A percentile compares a stretch with the other conserved stretches of the same genome.
These are phyloP conservation scores for Paramarasmius palmivorus DNA, from an alignment of 1,284 basidiomycete genomes.

Conservation along the genomic window DNA sequence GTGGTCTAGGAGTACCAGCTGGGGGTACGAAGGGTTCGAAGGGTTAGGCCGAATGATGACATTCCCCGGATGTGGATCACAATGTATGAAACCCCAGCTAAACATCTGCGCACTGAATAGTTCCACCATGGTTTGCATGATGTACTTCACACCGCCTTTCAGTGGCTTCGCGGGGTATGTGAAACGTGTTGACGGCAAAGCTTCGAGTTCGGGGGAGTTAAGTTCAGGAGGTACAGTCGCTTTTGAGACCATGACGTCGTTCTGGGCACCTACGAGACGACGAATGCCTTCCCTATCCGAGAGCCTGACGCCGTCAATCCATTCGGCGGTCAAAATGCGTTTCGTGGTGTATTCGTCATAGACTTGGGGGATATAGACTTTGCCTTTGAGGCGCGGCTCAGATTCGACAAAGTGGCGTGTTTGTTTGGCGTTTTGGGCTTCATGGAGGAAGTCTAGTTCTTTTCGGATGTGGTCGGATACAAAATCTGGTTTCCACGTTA, in stretches of 20 bases:
- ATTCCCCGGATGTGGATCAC: conserved; percentile 83
- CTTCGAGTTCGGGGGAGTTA: conserved; percentile 2
- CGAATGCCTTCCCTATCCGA: conserved; percentile 65
- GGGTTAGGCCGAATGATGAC: conserved; percentile 81
- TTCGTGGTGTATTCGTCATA: conserved; percentile 74
- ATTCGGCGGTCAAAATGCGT: conserved; percentile 84
- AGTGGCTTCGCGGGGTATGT: conserved; percentile 36
- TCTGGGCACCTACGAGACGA: conserved; percentile 55
- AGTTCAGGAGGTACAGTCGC: conserved; percentile 16
- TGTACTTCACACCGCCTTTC: conserved; percentile 62
- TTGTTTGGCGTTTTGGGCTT: conserved; percentile 66
- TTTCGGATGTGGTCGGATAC: conserved; percentile 78
- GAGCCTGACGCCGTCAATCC: conserved; percentile 80
- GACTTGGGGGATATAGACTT: conserved; percentile 80
- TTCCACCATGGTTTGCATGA: conserved; percentile 82
- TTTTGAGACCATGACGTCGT: conserved; percentile 14
- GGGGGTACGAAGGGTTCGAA: conserved; percentile 53
- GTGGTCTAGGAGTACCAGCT: conserved; percentile 88
- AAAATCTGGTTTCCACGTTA: conserved; percentile 51
- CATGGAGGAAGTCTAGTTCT: conserved; percentile 80
- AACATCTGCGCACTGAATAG: conserved; percentile 86
- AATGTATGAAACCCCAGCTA: conserved; percentile 85
- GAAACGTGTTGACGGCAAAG: conserved; percentile 19
- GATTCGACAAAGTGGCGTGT: conserved; percentile 59
- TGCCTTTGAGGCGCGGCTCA: conserved; percentile 67